Evolutionary conservation across 495 filamentous ascomycete genomes (phyloP).

Genomic region (Xylaria bambusicola): DNA sequence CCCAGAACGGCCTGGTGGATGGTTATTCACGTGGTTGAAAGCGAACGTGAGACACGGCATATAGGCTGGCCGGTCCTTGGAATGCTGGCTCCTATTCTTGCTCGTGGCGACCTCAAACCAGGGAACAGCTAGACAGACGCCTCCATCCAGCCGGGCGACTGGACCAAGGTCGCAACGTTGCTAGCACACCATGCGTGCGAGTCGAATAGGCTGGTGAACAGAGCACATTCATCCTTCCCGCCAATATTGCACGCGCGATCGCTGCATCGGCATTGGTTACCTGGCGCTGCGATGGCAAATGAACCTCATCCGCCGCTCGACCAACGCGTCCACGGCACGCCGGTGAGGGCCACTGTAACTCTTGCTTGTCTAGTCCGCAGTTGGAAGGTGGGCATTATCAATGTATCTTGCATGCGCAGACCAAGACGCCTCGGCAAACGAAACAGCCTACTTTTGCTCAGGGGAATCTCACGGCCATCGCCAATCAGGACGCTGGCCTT

Average conservation of each 20-base stretch:
- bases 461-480: slow-evolving; percentile 25
- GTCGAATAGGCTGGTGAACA: not conserved
- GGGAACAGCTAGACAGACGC: slow-evolving; percentile 1
- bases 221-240: slow-evolving; percentile 13
- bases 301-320: slow-evolving; percentile 21
- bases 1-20: not conserved
- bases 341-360: slow-evolving; percentile 19
- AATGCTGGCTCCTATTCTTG: slow-evolving; percentile 4
- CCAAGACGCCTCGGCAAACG: slow-evolving; percentile 26
- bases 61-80: slow-evolving; percentile 2
- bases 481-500: slow-evolving; percentile 26
- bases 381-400: slow-evolving; percentile 32
- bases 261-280: slow-evolving; percentile 19
- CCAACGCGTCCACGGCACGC: slow-evolving; percentile 18
- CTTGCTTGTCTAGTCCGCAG: slow-evolving; percentile 31
- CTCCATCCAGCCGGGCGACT: slow-evolving; percentile 12
- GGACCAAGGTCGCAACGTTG: slow-evolving; percentile 35
- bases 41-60: slow-evolving; percentile 21
- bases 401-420: slow-evolving; percentile 29
- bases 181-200: slow-evolving; percentile 18
- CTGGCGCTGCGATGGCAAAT: slow-evolving; percentile 16
- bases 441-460: slow-evolving; percentile 27
- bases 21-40: slow-evolving; percentile 26
- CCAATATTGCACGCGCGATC: slow-evolving; percentile 14
- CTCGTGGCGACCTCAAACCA: not conserved